Percentiles rank a stretch among this genome's conserved stretches.
These are phyloP conservation scores for Pestalotiopsis sp. DNA, from an alignment of 2,329 filamentous ascomycete genomes.

Conservation along the genomic window DNA sequence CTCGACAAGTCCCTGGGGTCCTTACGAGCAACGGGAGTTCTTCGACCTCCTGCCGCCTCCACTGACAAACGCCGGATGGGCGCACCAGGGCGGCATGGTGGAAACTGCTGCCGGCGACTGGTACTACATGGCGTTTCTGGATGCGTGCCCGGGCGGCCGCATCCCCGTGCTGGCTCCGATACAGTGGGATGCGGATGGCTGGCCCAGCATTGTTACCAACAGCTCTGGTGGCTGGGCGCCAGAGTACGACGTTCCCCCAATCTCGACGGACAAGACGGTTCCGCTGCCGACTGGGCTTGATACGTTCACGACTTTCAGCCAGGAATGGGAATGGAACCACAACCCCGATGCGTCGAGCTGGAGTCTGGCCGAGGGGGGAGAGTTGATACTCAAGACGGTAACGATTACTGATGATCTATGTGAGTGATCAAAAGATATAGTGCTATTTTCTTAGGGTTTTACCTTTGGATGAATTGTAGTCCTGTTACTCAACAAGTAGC, in stretches of 20 bases:
- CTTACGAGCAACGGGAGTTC: conserved; percentile 48
- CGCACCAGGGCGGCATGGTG: conserved; percentile 58
- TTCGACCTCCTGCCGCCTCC: conserved; percentile 42
- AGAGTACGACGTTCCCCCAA: background rate
- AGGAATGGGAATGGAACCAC: conserved; percentile 60
- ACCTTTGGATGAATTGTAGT: too few relatives aligned
- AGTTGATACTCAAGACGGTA: conserved; percentile 45
- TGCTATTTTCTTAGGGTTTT: too few relatives aligned
- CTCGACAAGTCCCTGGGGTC: conserved; percentile 49
- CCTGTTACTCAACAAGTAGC: too few relatives aligned
- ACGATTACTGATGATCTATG: conserved; percentile 49
- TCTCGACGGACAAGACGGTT: conserved; percentile 27
- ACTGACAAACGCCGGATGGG: conserved; percentile 42
- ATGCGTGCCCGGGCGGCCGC: conserved; percentile 55
- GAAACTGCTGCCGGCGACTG: conserved; percentile 51
- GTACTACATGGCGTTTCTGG: conserved; percentile 60
- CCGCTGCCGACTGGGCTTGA: conserved; percentile 37
- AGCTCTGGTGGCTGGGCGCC: background rate
- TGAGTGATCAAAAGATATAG: too few relatives aligned
- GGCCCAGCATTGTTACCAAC: background rate
- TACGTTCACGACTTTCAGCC: conserved; percentile 39
- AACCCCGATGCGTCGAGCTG: conserved; percentile 51
- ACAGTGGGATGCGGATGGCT: conserved; percentile 52
- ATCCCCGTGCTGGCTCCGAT: conserved; percentile 59
- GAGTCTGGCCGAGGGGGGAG: conserved; percentile 32